A percentile compares a stretch with the other conserved stretches of the same genome.
Conservation (phyloP, 768 basidiomycete genomes). For the Panaeolus papilionaceus region DNA sequence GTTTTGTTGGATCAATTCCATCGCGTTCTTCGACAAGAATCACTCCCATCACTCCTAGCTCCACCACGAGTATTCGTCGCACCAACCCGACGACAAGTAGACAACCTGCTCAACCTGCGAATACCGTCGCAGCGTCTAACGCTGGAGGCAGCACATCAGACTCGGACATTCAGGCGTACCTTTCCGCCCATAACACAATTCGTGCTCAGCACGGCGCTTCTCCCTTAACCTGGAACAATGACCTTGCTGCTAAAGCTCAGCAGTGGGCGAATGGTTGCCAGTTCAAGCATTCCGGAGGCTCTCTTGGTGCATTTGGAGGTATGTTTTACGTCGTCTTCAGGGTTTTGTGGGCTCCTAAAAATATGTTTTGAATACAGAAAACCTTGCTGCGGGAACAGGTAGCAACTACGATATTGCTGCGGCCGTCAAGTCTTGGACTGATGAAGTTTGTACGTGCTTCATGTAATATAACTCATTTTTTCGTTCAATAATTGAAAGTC, state of each 20-base stretch:
- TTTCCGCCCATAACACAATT: slow-evolving; percentile 66
- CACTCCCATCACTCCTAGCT: slow-evolving; percentile 8
- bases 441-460: slow-evolving; percentile 65
- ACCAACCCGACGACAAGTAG: slow-evolving; percentile 9
- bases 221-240: slow-evolving; percentile 67
- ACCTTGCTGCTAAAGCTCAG: slow-evolving; percentile 67
- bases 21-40: slow-evolving; percentile 1
- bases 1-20: slow-evolving; percentile 15
- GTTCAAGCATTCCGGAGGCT: slow-evolving; percentile 73
- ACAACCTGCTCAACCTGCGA: slow-evolving; percentile 12
- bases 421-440: slow-evolving; percentile 67
- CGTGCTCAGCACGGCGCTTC: slow-evolving; percentile 70
- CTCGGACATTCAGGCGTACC: slow-evolving; percentile 58
- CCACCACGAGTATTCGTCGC: neutral
- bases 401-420: slow-evolving; percentile 49
- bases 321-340: slow-evolving; percentile 23
- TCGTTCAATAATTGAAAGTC: neutral
- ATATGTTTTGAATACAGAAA: slow-evolving; percentile 50
- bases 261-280: slow-evolving; percentile 72
- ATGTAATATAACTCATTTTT: neutral
- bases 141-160: slow-evolving; percentile 33
- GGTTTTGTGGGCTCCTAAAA: neutral
- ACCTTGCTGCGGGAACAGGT: slow-evolving; percentile 78
- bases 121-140: slow-evolving; percentile 13
- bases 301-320: slow-evolving; percentile 71